phyloP scores from a whole-genome alignment of 1,139 yeast species.

The Waltiozyma sp. region DNA sequence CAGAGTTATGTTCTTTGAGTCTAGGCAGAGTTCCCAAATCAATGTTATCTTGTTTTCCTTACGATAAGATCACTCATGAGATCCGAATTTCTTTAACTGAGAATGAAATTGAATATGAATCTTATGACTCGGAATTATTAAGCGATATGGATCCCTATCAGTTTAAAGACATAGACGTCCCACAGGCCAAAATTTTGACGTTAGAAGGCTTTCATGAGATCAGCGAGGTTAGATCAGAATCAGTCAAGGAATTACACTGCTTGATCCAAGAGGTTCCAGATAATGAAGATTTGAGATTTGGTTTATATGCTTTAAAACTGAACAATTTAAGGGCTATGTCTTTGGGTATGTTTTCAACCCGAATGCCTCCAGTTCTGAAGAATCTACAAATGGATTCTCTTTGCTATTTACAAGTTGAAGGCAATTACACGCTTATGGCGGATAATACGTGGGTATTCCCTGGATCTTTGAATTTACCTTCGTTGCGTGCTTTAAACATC shows the following conservation, averaged over 20 bases:
- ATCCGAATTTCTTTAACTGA: not conserved
- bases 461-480: not conserved
- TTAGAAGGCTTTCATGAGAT: not conserved
- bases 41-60: not conserved
- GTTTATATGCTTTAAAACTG: not conserved
- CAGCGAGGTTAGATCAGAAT: not conserved
- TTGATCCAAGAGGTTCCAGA: not conserved
- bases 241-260: not conserved
- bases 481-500: not conserved
- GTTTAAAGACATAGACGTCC: not conserved
- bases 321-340: not conserved
- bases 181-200: not conserved
- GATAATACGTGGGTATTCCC: not conserved
- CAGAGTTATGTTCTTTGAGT: not conserved
- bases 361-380: not conserved
- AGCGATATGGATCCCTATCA: not conserved
- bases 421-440: not conserved
- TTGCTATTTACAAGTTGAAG: not conserved
- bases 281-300: not conserved
- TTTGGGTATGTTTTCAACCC: not conserved
- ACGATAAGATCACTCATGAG: not conserved
- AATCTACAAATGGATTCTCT: not conserved
- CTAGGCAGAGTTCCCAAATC: not conserved
- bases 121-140: not conserved
- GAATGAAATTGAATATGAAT: not conserved